These are phyloP conservation scores for Candida rishiriensis DNA, from an alignment of 805 yeast species.

Conservation along the genomic window DNA sequence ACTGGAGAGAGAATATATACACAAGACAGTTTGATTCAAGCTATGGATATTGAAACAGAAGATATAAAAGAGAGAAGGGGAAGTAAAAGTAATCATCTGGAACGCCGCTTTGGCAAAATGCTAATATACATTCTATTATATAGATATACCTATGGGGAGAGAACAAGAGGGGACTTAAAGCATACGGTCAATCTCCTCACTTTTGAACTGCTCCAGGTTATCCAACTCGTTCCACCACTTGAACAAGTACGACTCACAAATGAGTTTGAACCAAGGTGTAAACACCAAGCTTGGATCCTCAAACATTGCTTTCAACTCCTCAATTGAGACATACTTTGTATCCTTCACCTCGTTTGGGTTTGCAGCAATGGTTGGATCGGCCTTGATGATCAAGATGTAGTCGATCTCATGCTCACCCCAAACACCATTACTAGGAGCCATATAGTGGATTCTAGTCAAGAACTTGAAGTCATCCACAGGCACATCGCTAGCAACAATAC, in stretches of 20 bases:
- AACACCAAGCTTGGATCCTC: slow-evolving; percentile 56
- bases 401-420: slow-evolving; percentile 99
- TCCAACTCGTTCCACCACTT: slow-evolving; percentile 89
- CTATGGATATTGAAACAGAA: too few relatives aligned
- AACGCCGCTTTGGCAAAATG: too few relatives aligned
- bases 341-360: slow-evolving; percentile 87
- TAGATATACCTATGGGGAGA: too few relatives aligned
- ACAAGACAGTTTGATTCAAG: too few relatives aligned
- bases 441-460: slow-evolving; percentile 91
- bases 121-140: too few relatives aligned
- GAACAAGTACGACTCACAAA: slow-evolving; percentile 86
- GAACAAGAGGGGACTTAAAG: slow-evolving; percentile 21
- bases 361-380: slow-evolving; percentile 44
- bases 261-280: slow-evolving; percentile 98
- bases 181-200: slow-evolving; percentile 46
- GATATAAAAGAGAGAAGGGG: too few relatives aligned
- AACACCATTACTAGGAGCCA: slow-evolving; percentile 69
- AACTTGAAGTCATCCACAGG: slow-evolving; percentile 71
- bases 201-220: slow-evolving; percentile 46
- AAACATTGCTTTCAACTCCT: slow-evolving; percentile 73
- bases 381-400: slow-evolving; percentile 75
- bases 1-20: too few relatives aligned
- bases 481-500: slow-evolving; percentile 55
- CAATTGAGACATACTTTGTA: slow-evolving; percentile 63
- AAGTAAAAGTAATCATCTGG: too few relatives aligned